Evolutionary conservation across 805 yeast species (phyloP).

Genomic region (Wickerhamomyces alni): DNA sequence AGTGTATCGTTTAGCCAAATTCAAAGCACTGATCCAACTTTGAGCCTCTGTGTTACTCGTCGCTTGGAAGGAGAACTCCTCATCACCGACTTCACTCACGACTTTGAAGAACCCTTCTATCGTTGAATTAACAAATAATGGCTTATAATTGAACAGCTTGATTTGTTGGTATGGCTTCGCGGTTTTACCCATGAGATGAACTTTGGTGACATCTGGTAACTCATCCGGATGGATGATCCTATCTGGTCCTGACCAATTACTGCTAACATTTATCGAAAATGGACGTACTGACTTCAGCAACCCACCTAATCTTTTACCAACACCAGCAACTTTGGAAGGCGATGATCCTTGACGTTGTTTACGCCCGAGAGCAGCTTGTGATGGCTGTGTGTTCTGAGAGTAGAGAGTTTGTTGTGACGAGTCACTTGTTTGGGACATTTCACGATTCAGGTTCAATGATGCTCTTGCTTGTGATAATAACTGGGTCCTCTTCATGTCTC

Average conservation of each 20-base stretch:
- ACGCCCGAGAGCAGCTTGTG: constrained; percentile 4
- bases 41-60: constrained; percentile 52
- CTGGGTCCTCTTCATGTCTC: constrained; percentile 27
- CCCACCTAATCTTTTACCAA: constrained; percentile 48
- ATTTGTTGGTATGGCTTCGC: constrained; percentile 45
- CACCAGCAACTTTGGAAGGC: constrained; percentile 20
- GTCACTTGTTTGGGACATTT: constrained; percentile 10
- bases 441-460: constrained; percentile 10
- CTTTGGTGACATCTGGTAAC: constrained; percentile 47
- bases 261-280: constrained; percentile 45
- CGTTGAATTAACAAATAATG: constrained; percentile 30
- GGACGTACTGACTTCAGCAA: constrained; percentile 53
- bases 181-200: constrained; percentile 31
- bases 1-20: constrained; percentile 33
- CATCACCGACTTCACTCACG: constrained; percentile 35
- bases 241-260: constrained; percentile 36
- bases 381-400: constrained; percentile 4
- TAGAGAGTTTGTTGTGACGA: background rate
- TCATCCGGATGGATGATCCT: constrained; percentile 43
- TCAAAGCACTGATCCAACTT: constrained; percentile 60
- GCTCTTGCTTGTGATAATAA: constrained; percentile 25
- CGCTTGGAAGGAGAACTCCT: constrained; percentile 65
- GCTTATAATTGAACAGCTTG: constrained; percentile 37
- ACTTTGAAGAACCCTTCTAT: constrained; percentile 38
- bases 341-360: constrained; percentile 16